These are phyloP conservation scores for Fraxinus sp. DNA, from an alignment of 305 asterid species.

Conservation along the genomic window DNA sequence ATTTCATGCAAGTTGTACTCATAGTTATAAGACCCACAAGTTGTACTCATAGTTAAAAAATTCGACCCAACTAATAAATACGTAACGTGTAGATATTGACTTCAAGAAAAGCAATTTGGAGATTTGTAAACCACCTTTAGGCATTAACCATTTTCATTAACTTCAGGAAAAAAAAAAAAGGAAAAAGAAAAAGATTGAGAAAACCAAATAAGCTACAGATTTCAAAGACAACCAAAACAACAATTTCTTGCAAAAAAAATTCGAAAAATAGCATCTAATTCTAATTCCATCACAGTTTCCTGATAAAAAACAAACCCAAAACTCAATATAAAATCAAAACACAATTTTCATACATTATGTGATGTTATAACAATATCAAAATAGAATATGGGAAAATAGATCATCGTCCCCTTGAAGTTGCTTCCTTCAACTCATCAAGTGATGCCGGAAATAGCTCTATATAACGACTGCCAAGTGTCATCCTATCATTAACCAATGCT, in stretches of 20 bases:
- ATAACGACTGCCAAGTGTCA: conserved; percentile 92
- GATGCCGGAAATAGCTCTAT: conserved; percentile 84
- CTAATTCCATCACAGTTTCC: background rate
- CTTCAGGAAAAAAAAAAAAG: too few species aligned
- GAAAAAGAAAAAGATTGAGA: background rate
- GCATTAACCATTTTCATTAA: too few species aligned
- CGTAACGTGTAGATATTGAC: too few species aligned
- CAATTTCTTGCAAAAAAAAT: background rate
- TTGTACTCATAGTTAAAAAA: too few species aligned
- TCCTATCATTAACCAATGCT: conserved; percentile 80
- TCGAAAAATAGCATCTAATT: background rate
- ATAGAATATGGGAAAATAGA: background rate
- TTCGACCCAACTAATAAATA: too few species aligned
- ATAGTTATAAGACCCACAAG: too few species aligned
- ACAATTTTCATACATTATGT: conserved; percentile 2
- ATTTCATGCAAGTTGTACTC: too few species aligned
- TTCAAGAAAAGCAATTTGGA: too few species aligned
- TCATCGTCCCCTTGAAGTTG: conserved; percentile 71
- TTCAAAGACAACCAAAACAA: background rate
- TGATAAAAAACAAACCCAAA: background rate
- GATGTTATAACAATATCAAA: background rate
- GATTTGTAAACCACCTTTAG: too few species aligned
- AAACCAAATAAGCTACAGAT: background rate
- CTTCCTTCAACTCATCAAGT: conserved; percentile 63
- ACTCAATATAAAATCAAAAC: background rate